Conservation (phyloP, 2,329 filamentous ascomycete genomes). For the Phyllosticta citriasiana region DNA sequence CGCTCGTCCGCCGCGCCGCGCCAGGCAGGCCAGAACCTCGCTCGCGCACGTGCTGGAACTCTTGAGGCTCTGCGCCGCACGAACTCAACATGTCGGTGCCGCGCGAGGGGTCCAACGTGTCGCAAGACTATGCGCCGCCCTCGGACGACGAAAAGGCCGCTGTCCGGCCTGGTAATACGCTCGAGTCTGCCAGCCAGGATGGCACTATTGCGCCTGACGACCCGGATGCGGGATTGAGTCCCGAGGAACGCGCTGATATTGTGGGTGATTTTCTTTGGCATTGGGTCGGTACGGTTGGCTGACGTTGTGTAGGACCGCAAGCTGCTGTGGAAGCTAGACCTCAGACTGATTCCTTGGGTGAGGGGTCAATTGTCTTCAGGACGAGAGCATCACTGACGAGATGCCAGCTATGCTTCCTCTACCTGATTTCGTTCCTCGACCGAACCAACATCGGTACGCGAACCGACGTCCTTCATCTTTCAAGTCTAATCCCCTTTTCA, state of each 20-base stretch:
- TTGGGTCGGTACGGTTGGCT: neutral
- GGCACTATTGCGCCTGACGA: slow-evolving; percentile 29
- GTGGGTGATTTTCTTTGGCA: slow-evolving; percentile 34
- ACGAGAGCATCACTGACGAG: neutral
- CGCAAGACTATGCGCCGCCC: neutral
- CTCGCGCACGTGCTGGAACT: neutral
- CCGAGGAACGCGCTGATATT: slow-evolving; percentile 51
- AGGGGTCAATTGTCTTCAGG: slow-evolving; percentile 6
- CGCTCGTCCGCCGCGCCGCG: neutral
- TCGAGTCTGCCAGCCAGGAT: slow-evolving; percentile 2
- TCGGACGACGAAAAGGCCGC: slow-evolving; percentile 15
- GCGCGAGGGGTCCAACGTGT: neutral
- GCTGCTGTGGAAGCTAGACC: slow-evolving; percentile 52
- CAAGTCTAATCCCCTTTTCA: neutral
- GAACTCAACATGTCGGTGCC: neutral
- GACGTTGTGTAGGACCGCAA: slow-evolving; percentile 45
- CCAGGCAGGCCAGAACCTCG: too few species aligned
- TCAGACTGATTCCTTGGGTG: slow-evolving; percentile 50
- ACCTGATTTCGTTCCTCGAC: slow-evolving; percentile 61
- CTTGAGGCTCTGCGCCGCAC: neutral
- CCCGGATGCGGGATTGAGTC: slow-evolving; percentile 55
- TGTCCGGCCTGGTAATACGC: slow-evolving; percentile 9
- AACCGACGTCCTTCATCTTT: neutral
- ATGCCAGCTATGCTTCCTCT: slow-evolving; percentile 54
- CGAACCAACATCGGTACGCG: slow-evolving; percentile 54